Evolutionary conservation across 1,284 basidiomycete genomes (phyloP), one percentile per base, ranked within the genome.

Genomic region (Austroboletus niveus): DNA sequence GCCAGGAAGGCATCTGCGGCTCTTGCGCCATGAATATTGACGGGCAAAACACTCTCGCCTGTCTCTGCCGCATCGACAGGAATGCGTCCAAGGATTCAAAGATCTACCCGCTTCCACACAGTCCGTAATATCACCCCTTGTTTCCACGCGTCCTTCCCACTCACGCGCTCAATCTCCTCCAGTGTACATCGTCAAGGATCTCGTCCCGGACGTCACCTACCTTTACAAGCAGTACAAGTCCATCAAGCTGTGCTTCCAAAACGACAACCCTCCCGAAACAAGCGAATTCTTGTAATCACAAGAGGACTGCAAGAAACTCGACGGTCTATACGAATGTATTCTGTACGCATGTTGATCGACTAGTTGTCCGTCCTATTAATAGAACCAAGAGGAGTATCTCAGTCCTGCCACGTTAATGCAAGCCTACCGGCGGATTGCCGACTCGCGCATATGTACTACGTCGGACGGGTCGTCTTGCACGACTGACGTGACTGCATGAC

Each of bases 161-260:
- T 36, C 42, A 40, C 30, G 5, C 29, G 30, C 22, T 24, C 32
- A 34, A 20, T 7, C 17, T 17, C 17, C 17, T n/a, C 8, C 69
- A 97, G 94, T 98, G 95, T 98, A 98, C 77, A 84, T 99, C 65
- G 95, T 99, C 73, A 99, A 99, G 80, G 96, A 99, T 17, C 17
- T 17, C 63, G 93, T 99, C 2, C 93, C 87, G 8, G 85, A 17
- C 17, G 1, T 17, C 17, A 17, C 17, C 17, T 17, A 89, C 74
- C 95, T 94, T 81, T 97, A 96, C 86, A 97, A 98, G 76, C 97
- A 99, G 73, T 98, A 99, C 90, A 98, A 98, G 76, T 95, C 94
- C 38, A 98, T 99, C 72, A 87, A 99, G 74, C 94, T 93, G 9
- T 97, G 85, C 78, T 81, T 97, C 43, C 87, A 96, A 78, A 94